Base-by-base conservation (phyloP, 306 rosid species). In the Begonia masoniana region DNA sequence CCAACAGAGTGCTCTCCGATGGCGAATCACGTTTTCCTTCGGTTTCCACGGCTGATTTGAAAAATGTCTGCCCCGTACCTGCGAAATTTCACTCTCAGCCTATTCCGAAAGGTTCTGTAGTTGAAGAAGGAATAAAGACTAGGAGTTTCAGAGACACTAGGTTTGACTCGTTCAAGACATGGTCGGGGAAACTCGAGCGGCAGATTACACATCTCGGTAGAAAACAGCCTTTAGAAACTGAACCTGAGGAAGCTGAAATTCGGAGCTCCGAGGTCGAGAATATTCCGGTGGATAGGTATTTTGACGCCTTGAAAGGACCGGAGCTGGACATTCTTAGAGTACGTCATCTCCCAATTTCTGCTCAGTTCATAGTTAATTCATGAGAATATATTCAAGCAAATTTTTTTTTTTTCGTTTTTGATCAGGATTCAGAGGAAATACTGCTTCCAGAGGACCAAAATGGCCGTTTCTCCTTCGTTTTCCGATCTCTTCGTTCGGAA, bases 381-480 rank as follows among this genome's bases (percentile, higher is more conserved):
- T 31, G 39, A 31, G 39, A 31, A 31, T 31, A 5, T 31, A 31
- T 31, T 5, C 39, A 31, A 31, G 39, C 49, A 45, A 43, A n/a
- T n/a, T n/a, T 17, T 19, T 52, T 57, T 36, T 50, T n/a, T 48
- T 56, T 36, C 9, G 15, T 42, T 12, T 48, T n/a, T 45, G 6
- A 52, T 69, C 77, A 88, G 97, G 72, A 77, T 45, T 80, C 95
- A 54, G 97, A 88, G 76, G 85, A 88, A 73, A 80, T 73, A 15
- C 54, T 85, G 58, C 89, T 88, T 45, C 95, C 95, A 7, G 75
- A 82, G 0, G 94, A 88, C 74, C 68, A 47, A 54, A 47, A 54
- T 85, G 95, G 97, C 89, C 95, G 46, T 88, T 85, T 68, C 89
- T 88, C 26, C 95, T 88, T 0, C 69, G 95, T 47, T 82, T 65